Evolutionary conservation across 2,329 filamentous ascomycete species (phyloP).

Genomic region (Tympanopsis confertula): DNA sequence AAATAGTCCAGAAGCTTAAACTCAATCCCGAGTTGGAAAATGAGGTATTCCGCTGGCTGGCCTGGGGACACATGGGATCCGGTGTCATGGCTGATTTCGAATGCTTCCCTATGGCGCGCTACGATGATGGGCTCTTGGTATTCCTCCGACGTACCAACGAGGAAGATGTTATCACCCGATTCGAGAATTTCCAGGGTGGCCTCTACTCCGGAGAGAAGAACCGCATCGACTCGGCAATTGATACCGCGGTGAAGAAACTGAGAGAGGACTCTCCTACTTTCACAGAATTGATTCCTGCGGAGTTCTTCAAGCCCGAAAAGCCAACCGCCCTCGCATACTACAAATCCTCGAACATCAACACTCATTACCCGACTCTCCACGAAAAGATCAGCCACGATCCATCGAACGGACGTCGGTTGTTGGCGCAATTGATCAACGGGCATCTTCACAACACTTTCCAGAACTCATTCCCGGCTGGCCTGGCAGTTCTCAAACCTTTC

Average conservation of each 20-base stretch:
- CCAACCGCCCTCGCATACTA: not conserved
- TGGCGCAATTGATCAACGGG: not conserved
- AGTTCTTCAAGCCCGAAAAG: not conserved
- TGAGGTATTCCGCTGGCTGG: not conserved
- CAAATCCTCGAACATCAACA: not conserved
- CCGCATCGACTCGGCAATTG: not conserved
- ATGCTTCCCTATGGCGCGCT: not conserved
- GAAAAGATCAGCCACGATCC: not conserved
- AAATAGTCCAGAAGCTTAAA: not conserved
- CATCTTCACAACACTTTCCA: constrained; percentile 1
- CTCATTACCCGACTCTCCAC: not conserved
- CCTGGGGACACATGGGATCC: not conserved
- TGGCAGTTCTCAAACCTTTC: not conserved
- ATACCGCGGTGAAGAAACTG: not conserved
- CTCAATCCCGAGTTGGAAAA: not conserved
- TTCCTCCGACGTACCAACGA: not conserved
- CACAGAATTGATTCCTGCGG: not conserved
- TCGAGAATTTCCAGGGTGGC: not conserved
- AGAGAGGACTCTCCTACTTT: not conserved
- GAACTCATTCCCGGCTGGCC: not conserved
- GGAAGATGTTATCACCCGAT: not conserved
- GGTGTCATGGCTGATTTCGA: not conserved
- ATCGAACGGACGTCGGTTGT: not conserved
- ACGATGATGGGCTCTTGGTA: not conserved
- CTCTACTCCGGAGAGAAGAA: not conserved